Evolutionary conservation across 192 early-diverging fungal genomes (phyloP).

Genomic region (Podila clonocystis): DNA sequence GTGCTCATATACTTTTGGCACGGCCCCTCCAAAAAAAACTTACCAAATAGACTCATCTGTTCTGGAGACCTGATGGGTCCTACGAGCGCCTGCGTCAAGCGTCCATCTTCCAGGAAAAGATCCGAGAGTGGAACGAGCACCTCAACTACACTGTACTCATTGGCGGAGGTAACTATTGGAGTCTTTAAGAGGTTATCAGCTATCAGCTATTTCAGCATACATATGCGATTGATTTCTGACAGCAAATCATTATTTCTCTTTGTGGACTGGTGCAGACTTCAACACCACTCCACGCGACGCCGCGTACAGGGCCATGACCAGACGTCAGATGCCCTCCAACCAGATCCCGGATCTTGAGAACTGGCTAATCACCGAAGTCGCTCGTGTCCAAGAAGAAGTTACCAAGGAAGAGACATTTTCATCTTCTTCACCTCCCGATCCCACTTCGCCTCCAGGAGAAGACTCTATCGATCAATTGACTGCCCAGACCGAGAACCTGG

Average conservation of each 20-base stretch:
- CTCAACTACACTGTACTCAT: constrained; percentile 36
- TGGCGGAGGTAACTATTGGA: constrained; percentile 39
- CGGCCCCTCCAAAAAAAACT: neutral
- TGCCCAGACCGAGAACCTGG: constrained; percentile 13
- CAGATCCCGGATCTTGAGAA: constrained; percentile 37
- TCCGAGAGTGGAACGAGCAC: constrained; percentile 39
- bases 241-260: neutral
- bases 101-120: constrained; percentile 34
- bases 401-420: neutral
- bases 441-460: neutral
- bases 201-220: neutral
- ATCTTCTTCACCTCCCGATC: neutral
- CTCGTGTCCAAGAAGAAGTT: constrained; percentile 25
- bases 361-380: constrained; percentile 35
- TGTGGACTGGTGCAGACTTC: constrained; percentile 58
- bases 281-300: constrained; percentile 71
- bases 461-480: constrained; percentile 19
- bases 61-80: constrained; percentile 51
- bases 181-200: neutral
- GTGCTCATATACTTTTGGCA: neutral
- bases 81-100: constrained; percentile 51
- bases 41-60: constrained; percentile 38
- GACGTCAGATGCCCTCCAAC: constrained; percentile 54
- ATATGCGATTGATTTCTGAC: neutral
- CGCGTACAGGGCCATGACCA: constrained; percentile 62